Percentiles rank a stretch among this genome's conserved stretches.
phyloP scores from a whole-genome alignment of 352 stramenopile genomes.

The Hyaloperonospora arabidopsidis region DNA sequence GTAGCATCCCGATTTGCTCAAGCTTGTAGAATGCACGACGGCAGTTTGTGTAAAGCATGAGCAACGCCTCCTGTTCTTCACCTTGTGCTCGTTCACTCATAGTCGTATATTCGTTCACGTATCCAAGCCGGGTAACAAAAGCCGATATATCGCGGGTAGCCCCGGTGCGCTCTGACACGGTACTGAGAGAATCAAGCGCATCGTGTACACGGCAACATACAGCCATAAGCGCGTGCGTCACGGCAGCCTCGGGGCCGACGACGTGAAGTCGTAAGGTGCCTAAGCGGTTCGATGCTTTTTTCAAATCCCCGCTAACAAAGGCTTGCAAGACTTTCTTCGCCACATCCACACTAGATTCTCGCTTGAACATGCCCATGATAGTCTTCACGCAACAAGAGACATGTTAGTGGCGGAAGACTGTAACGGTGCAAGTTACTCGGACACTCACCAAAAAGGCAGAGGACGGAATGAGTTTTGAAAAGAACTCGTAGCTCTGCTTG shows the following conservation, averaged over 20 bases:
- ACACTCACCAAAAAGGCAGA: constrained; percentile 51
- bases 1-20: constrained; percentile 53
- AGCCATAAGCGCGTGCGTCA: constrained; percentile 84
- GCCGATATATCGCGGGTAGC: constrained; percentile 58
- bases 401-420: not conserved
- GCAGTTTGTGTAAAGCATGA: constrained; percentile 85
- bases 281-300: constrained; percentile 14
- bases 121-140: constrained; percentile 73
- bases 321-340: constrained; percentile 79
- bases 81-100: constrained; percentile 26
- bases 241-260: constrained; percentile 56
- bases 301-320: constrained; percentile 45
- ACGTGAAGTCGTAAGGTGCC: constrained; percentile 52
- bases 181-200: constrained; percentile 71
- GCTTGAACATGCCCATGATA: constrained; percentile 84
- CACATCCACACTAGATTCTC: constrained; percentile 67
- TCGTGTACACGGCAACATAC: constrained; percentile 81
- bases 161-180: constrained; percentile 44
- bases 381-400: constrained; percentile 19
- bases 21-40: constrained; percentile 84
- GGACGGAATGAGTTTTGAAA: constrained; percentile 70
- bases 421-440: not conserved
- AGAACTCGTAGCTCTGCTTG: constrained; percentile 61
- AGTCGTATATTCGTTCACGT: constrained; percentile 11
- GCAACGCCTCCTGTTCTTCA: constrained; percentile 71